Evolutionary conservation across 2,329 filamentous ascomycete species (phyloP).

Genomic region (Ophiobolus disseminans): DNA sequence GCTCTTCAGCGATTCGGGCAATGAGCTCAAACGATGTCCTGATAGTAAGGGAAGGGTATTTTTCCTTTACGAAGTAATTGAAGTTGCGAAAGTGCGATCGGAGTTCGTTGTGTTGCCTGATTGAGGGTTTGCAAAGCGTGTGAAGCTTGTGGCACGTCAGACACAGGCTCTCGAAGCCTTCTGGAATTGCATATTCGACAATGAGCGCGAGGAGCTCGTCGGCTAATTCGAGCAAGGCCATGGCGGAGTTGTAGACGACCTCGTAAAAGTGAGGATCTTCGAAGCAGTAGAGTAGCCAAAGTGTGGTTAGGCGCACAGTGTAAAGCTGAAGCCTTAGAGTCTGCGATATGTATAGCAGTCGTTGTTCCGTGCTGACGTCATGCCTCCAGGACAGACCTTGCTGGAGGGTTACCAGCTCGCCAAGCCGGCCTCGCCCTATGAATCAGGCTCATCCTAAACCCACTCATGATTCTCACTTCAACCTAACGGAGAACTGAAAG

Average conservation of each 20-base stretch:
- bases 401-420: neutral
- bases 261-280: conserved; percentile 12
- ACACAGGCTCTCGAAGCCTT: conserved; percentile 21
- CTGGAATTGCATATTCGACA: conserved; percentile 16
- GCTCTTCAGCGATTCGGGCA: conserved; percentile 20
- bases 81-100: conserved; percentile 19
- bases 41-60: too few relatives aligned
- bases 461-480: too few relatives aligned
- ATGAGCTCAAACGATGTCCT: conserved; percentile 19
- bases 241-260: conserved; percentile 13
- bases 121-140: conserved; percentile 18
- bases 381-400: conserved; percentile 10
- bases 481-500: too few relatives aligned
- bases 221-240: conserved; percentile 9
- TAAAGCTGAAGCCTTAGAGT: conserved; percentile 15
- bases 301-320: conserved; percentile 12
- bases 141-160: conserved; percentile 15
- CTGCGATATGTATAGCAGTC: conserved; percentile 14
- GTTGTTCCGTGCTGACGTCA: conserved; percentile 12
- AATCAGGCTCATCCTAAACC: neutral
- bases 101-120: conserved; percentile 19
- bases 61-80: conserved; percentile 9
- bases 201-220: conserved; percentile 20
- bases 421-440: neutral
- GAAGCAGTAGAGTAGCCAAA: conserved; percentile 15